Evolutionary conservation across 108 stramenopile genomes (phyloP).

Genomic region (Stephanodiscus minutulus): DNA sequence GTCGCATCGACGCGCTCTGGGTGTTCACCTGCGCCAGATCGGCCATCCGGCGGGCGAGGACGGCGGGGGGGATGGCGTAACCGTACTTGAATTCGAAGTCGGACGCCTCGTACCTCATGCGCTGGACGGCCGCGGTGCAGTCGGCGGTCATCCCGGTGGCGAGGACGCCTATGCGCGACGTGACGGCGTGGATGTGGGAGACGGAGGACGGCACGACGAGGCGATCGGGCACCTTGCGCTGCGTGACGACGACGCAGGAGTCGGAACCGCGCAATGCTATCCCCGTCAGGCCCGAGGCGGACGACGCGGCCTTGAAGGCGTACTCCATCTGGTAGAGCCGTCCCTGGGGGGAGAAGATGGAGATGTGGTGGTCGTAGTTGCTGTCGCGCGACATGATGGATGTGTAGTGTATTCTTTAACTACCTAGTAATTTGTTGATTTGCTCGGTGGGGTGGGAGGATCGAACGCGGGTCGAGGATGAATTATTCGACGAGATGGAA

Average conservation of each 20-base stretch:
- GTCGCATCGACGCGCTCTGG: conserved; percentile 92
- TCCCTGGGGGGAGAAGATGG: conserved; percentile 99
- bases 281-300: conserved; percentile 89
- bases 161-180: conserved; percentile 87
- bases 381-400: conserved; percentile 56
- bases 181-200: conserved; percentile 88
- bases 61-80: conserved; percentile 88
- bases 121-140: conserved; percentile 82
- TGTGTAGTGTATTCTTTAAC: not conserved
- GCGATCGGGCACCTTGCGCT: conserved; percentile 97
- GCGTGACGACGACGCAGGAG: conserved; percentile 91
- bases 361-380: conserved; percentile 95
- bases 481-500: no score
- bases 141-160: conserved; percentile 95
- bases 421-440: not conserved
- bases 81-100: conserved; percentile 97
- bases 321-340: conserved; percentile 99
- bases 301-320: conserved; percentile 96
- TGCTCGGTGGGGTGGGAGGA: not conserved
- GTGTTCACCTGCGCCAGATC: conserved; percentile 98
- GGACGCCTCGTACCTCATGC: conserved; percentile 93
- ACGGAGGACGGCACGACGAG: conserved; percentile 91
- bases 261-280: conserved; percentile 94
- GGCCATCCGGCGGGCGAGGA: conserved; percentile 94
- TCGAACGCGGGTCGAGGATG: no score